Conservation (phyloP, 306 rosid species). For the Malus domestica region ASM211411v1 NC_041799.1:37377501-37378000, state of each 20-base stretch:
- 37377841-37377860: background rate
- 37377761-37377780: background rate
- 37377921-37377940: background rate
- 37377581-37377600: constrained; percentile 27
- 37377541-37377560: constrained; percentile 92
- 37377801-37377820: background rate
- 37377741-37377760: background rate
- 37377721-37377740: background rate
- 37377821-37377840: background rate
- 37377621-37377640: background rate
- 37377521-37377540: constrained; percentile 88
- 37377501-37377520: constrained; percentile 75
- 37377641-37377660: background rate
- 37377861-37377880: background rate
- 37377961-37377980: background rate
- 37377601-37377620: background rate
- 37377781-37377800: background rate
- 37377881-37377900: background rate
- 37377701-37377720: background rate
- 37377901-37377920: background rate
- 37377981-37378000: background rate
- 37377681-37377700: background rate
- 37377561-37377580: constrained; percentile 89
- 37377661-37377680: background rate
- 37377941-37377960: background rate